Percentiles rank a stretch among this genome's conserved stretches.
Evolutionary conservation across 805 yeast species (phyloP).

Genomic region (Metschnikowia aberdeeniae): DNA sequence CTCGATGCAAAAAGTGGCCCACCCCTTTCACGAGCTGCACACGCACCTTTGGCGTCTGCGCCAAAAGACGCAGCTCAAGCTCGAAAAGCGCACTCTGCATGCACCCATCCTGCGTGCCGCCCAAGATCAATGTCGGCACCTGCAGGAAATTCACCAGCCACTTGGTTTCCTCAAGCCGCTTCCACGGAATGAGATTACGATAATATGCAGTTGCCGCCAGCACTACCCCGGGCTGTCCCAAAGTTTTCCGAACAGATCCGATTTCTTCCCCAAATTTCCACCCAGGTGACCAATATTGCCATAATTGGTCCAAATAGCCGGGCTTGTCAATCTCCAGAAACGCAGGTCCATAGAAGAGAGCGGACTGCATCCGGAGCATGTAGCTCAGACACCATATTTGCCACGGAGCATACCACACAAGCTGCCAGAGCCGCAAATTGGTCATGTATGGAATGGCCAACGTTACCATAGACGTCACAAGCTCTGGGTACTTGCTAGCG

Average conservation of each 20-base stretch:
- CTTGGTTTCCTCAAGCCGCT: conserved; percentile 14
- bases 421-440: conserved; percentile 25
- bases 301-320: conserved; percentile 30
- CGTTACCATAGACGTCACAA: conserved; percentile 30
- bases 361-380: conserved; percentile 35
- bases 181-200: conserved; percentile 21
- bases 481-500: conserved; percentile 32
- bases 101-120: conserved; percentile 40
- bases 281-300: conserved; percentile 39
- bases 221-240: conserved; percentile 24
- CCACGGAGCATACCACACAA: conserved; percentile 28
- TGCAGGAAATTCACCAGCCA: conserved; percentile 30
- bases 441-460: conserved; percentile 38
- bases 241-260: conserved; percentile 25
- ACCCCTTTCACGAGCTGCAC: conserved; percentile 24
- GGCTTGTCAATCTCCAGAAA: conserved; percentile 15
- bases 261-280: conserved; percentile 31
- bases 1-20: conserved; percentile 42
- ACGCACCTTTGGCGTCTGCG: conserved; percentile 17
- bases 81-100: conserved; percentile 28
- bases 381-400: conserved; percentile 35
- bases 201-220: conserved; percentile 39
- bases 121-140: conserved; percentile 35
- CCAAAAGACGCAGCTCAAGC: conserved; percentile 21
- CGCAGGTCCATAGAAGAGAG: conserved; percentile 19